phyloP scores from a whole-genome alignment of 2,329 filamentous ascomycete species.

The Zasmidium cellare region DNA sequence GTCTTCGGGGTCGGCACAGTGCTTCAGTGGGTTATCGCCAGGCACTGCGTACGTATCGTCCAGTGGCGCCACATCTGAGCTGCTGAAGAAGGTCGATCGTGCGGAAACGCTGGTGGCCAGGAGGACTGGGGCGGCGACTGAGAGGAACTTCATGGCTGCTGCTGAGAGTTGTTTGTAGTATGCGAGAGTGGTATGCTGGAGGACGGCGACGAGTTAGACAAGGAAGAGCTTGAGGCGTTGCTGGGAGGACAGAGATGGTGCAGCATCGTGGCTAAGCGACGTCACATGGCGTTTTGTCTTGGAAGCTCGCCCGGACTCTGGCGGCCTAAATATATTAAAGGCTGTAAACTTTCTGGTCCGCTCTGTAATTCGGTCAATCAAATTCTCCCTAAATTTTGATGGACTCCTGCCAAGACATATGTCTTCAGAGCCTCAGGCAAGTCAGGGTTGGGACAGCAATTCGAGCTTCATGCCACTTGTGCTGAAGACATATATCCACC shows the following conservation, averaged over 20 bases:
- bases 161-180: neutral
- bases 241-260: neutral
- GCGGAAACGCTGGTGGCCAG: conserved; percentile 32
- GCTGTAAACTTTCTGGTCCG: too few relatives aligned
- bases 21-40: conserved; percentile 80
- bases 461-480: conserved; percentile 2
- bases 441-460: conserved; percentile 1
- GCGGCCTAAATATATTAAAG: too few relatives aligned
- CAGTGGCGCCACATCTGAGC: conserved; percentile 20
- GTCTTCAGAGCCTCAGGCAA: neutral
- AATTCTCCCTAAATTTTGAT: neutral
- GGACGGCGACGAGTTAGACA: neutral
- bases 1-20: conserved; percentile 68
- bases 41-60: conserved; percentile 65
- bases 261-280: neutral
- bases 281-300: neutral
- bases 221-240: neutral
- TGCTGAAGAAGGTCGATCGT: conserved; percentile 25
- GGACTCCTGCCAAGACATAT: neutral
- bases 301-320: too few relatives aligned
- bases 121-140: conserved; percentile 27
- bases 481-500: neutral
- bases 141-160: conserved; percentile 34
- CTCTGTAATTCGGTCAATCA: neutral
- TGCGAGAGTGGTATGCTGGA: neutral